Base-by-base conservation (phyloP, 2,329 filamentous ascomycete species). In the Hypoxylon sp. region DNA sequence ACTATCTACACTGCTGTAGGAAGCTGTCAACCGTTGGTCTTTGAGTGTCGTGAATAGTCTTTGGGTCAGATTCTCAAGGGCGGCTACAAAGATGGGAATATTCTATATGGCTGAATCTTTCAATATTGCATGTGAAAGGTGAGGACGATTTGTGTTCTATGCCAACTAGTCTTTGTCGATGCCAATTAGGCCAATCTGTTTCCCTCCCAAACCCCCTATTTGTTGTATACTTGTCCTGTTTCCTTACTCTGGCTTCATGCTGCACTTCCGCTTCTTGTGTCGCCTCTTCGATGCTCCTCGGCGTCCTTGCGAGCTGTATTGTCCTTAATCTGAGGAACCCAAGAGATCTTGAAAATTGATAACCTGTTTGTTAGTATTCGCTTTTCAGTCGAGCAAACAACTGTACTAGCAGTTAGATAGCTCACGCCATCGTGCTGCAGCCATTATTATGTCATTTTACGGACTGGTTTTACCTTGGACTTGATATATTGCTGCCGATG, bases 1-100 rank as follows among this genome's bases (percentile, higher is more conserved):
- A 35, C 33, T 23, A 54, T 58, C 33, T 54, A 48, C 55, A 48
- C 9, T 27, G 50, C 11, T 56, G 56, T 63, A 47, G 35, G 18
- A 2, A 38, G n/a, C 7, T 40, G 61, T 63, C 61, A 51, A 37
- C 27, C 38, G 5, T 9, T 48, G 15, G 33, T 26, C 61, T 63
- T 63, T 63, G 55, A 61, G 17, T 43, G 61, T 58, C 58, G 52
- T 63, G 61, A 61, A 63, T 42, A 33, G 56, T 61, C 58, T 61
- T n/a, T 61, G 50, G 51, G 54, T 21, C 5, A n/a, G 58, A 63
- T 46, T 54, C 51, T 45, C 6, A 48, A 48, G 48, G 27, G 15
- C 31, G 23, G 3, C 24, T 27, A 58, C 55, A 63, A 63, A 63
- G 61, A 53, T 55, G n/a, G 18, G 35, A 31, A 18, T 15, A 18